A percentile compares a stretch with the other conserved stretches of the same genome.
Evolutionary conservation across 192 early-diverging fungal species (phyloP).

Genomic region (Backusella parvicylindrica): DNA sequence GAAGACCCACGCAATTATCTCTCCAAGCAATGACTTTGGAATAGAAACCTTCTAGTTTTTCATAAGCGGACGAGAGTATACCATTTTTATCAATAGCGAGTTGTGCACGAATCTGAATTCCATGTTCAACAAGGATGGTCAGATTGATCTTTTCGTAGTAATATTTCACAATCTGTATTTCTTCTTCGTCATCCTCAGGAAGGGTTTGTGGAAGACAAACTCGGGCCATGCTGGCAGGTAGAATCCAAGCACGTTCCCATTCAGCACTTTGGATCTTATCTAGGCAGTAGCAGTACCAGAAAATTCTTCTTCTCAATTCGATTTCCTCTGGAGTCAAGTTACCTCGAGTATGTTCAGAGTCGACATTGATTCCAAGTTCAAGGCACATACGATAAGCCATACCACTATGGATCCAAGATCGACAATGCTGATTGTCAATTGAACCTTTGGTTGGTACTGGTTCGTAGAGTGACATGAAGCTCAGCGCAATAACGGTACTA

Average conservation of each 20-base stretch:
- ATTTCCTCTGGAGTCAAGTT: neutral
- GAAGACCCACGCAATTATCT: neutral
- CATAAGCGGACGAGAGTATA: neutral
- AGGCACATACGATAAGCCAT: conserved; percentile 16
- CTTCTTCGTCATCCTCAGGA: neutral
- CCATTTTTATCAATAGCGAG: neutral
- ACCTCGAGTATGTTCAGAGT: neutral
- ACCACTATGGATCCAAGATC: conserved; percentile 16
- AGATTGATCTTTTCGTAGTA: neutral
- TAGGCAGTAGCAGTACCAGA: conserved; percentile 27
- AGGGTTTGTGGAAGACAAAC: neutral
- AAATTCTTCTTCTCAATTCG: conserved; percentile 18
- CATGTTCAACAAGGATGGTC: neutral
- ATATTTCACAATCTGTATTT: neutral
- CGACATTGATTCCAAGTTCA: conserved; percentile 18
- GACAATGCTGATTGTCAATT: neutral
- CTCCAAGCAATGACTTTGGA: neutral
- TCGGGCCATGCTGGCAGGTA: neutral
- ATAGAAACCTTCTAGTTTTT: neutral
- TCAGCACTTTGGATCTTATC: conserved; percentile 23
- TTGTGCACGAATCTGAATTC: neutral
- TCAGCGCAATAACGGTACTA: conserved; percentile 21
- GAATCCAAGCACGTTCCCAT: conserved; percentile 16
- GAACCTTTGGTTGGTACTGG: neutral
- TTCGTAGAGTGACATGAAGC: conserved; percentile 19